A percentile compares a stretch with the other conserved stretches of the same genome.
phyloP scores from a whole-genome alignment of 768 basidiomycete species.

The Trametopsis cervina region DNA sequence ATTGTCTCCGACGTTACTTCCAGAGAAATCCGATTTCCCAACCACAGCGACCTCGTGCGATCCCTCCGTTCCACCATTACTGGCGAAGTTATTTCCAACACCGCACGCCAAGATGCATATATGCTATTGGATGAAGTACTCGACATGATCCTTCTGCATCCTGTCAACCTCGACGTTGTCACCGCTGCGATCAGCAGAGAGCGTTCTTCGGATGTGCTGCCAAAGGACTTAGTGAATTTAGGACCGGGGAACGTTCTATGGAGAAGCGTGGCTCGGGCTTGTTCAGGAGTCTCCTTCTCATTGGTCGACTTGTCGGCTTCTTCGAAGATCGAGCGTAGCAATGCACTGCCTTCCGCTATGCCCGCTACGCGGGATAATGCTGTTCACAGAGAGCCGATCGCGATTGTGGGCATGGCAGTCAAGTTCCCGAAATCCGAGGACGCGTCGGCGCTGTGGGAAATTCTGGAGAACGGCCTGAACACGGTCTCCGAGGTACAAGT shows the following conservation, averaged over 20 bases:
- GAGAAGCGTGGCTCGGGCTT: conserved; percentile 7
- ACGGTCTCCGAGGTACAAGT: conserved; percentile 47
- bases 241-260: conserved; percentile 16
- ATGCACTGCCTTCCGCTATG: neutral
- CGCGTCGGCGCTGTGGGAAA: conserved; percentile 45
- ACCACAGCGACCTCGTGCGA: neutral
- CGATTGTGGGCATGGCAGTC: conserved; percentile 67
- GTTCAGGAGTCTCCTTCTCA: neutral
- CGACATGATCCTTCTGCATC: conserved; percentile 14
- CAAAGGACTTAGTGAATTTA: conserved; percentile 9
- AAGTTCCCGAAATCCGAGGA: conserved; percentile 46
- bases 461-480: conserved; percentile 49
- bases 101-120: neutral
- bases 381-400: conserved; percentile 45
- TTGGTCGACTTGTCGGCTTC: conserved; percentile 10
- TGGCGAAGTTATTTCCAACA: conserved; percentile 3
- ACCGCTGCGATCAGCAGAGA: neutral
- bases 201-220: too few species aligned
- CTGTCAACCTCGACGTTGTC: conserved; percentile 16
- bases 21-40: conserved; percentile 7
- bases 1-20: conserved; percentile 8
- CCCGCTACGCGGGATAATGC: neutral
- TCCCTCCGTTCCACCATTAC: conserved; percentile 10
- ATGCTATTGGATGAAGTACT: conserved; percentile 11
- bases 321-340: neutral